A percentile compares a stretch with the other conserved stretches of the same genome.
phyloP scores from a whole-genome alignment of 2,329 filamentous ascomycete species.

The Botrytis byssoidea region DNA sequence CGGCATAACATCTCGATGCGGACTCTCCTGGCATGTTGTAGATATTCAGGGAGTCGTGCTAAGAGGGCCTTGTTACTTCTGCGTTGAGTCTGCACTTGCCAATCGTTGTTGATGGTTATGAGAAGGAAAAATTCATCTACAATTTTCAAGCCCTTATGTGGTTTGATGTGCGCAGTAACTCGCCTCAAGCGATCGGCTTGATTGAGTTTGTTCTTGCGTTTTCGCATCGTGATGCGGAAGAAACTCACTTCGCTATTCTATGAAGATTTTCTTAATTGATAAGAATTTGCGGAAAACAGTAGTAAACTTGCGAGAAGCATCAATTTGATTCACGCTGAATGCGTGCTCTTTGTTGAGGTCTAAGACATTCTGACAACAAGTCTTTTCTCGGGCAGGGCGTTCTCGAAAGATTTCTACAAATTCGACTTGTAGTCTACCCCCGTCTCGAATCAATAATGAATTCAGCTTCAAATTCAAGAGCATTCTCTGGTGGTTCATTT shows the following conservation, averaged over 20 bases:
- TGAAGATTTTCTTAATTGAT: neutral
- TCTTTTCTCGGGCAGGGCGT: neutral
- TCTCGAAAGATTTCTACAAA: neutral
- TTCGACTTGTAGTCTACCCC: neutral
- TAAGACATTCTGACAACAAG: neutral
- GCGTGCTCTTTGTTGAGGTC: neutral
- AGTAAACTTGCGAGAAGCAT: neutral
- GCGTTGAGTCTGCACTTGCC: neutral
- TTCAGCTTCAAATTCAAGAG: neutral
- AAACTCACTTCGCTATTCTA: neutral
- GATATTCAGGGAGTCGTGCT: neutral
- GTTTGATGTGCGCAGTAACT: neutral
- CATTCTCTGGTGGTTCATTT: neutral
- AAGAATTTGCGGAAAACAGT: accelerated
- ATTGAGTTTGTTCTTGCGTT: neutral
- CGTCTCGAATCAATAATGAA: neutral
- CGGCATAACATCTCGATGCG: neutral
- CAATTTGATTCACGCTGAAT: neutral
- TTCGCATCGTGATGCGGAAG: neutral
- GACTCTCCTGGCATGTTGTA: neutral
- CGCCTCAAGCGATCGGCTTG: neutral
- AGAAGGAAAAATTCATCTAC: neutral
- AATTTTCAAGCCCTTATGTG: neutral
- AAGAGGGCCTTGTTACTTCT: neutral
- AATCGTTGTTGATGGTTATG: neutral